Evolutionary conservation across 495 filamentous ascomycete genomes (phyloP).

Genomic region (Penicillium atrosanguineum): DNA sequence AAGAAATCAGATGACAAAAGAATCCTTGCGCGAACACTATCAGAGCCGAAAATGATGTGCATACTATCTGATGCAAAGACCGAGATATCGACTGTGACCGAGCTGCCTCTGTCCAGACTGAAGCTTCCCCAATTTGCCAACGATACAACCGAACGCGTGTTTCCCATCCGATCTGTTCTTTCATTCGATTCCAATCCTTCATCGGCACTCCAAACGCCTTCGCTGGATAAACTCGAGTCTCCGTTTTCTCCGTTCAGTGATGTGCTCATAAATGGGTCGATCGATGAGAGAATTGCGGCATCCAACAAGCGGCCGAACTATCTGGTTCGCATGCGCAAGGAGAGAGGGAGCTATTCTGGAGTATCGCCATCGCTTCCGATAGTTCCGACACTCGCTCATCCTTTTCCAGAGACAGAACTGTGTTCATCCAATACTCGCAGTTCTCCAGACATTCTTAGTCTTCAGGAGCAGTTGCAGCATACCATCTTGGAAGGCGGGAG

Average conservation of each 20-base stretch:
- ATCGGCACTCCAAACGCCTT: constrained; percentile 24
- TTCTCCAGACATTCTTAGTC: not conserved
- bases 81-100: constrained; percentile 16
- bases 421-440: not conserved
- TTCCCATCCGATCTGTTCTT: constrained; percentile 25
- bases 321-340: constrained; percentile 8
- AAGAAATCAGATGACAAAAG: constrained; percentile 3
- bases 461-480: constrained; percentile 2
- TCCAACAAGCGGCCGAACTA: not conserved
- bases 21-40: constrained; percentile 9
- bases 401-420: not conserved
- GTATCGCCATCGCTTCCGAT: not conserved
- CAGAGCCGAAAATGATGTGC: constrained; percentile 21
- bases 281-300: not conserved
- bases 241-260: constrained; percentile 20
- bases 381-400: not conserved
- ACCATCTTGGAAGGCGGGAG: constrained; percentile 7
- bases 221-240: constrained; percentile 22
- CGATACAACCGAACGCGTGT: constrained; percentile 22
- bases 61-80: constrained; percentile 25
- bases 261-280: not conserved
- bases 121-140: constrained; percentile 22
- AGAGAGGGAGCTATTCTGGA: not conserved
- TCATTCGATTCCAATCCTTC: constrained; percentile 26
- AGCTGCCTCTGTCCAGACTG: constrained; percentile 16